Evolutionary conservation across 2,329 filamentous ascomycete genomes (phyloP), one percentile per base, ranked within the genome.

Genomic region (Verticillium nonalfalfae): DNA sequence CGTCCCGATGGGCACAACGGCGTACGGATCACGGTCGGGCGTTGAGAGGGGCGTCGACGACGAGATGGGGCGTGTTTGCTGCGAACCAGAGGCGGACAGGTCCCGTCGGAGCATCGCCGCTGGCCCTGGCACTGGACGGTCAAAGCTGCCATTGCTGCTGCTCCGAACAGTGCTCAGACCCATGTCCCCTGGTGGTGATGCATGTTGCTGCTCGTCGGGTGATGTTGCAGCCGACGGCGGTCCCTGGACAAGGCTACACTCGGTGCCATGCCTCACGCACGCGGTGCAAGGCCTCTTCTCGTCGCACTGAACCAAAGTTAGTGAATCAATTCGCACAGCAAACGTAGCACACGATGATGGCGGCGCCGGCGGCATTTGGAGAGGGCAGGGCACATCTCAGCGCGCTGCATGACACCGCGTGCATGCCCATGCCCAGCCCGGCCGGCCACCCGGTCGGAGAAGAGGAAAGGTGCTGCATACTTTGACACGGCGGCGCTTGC

Each of bases 401-500:
- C 6, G 18, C 21, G 18, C 15, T 21, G 45, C 14, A 21, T 7
- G 9, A 18, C 40, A 50, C 15, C 18, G 40, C n/a, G 18, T 38
- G 4, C 11, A 58, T 21, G 52, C 14, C 14, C 39, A n/a, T 15
- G 15, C 26, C 26, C 26, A 31, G 26, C 26, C 26, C 26, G 26
- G 26, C 26, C 26, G 26, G 26, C 26, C 26, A 31, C 26, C 26
- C 26, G 26, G 26, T 45, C n/a, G 39, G 39, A 45, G 39, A 45
- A 21, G 33, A 14, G 55, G 40, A 55, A 21, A 15, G 10, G 26
- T 31, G 26, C 26, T 31, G 26, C 52, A 26, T 66, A 73, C 73
- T 69, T 75, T 75, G 64, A 75, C 73, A 39, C 73, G 70, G 4
- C 74, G 67, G 39, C 71, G 69, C 61, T 75, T 75, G 64, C 74